Conservation (phyloP, 306 rosid species). For the Pyrus betulifolia region DNA sequence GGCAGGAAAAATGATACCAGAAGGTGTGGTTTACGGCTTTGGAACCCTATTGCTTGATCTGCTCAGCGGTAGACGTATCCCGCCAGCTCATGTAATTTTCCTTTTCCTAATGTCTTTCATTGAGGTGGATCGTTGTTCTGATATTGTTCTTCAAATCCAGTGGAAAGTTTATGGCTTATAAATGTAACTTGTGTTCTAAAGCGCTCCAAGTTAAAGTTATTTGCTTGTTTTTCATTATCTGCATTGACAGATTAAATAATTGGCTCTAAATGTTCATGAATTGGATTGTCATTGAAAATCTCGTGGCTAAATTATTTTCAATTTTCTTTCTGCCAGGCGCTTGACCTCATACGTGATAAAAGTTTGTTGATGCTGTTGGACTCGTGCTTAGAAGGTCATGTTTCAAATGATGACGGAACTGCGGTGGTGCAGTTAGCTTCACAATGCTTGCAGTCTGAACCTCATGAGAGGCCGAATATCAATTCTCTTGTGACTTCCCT, state of each 20-base stretch:
- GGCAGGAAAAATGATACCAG: slow-evolving; percentile 77
- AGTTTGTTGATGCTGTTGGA: slow-evolving; percentile 69
- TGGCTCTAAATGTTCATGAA: neutral
- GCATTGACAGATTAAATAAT: neutral
- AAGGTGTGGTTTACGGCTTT: slow-evolving; percentile 79
- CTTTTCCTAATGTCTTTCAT: slow-evolving; percentile 4
- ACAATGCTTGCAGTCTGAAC: slow-evolving; percentile 79
- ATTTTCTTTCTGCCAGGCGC: slow-evolving; percentile 49
- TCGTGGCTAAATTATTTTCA: neutral
- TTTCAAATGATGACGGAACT: slow-evolving; percentile 81
- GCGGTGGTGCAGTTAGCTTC: slow-evolving; percentile 80
- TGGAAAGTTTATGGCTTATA: neutral
- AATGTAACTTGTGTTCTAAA: neutral
- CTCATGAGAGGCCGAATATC: slow-evolving; percentile 90
- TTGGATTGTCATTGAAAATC: neutral
- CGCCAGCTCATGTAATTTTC: slow-evolving; percentile 71
- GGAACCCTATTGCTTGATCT: slow-evolving; percentile 92
- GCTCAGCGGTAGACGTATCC: slow-evolving; percentile 87
- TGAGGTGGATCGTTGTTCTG: slow-evolving; percentile 7
- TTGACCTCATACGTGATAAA: slow-evolving; percentile 83
- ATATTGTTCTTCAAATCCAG: neutral
- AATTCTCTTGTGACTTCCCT: slow-evolving; percentile 70
- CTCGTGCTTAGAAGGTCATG: slow-evolving; percentile 82
- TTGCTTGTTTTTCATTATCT: neutral
- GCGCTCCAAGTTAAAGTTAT: neutral